phyloP scores from a whole-genome alignment of 208 protist genomes.

The Leptomonas seymouri region DNA sequence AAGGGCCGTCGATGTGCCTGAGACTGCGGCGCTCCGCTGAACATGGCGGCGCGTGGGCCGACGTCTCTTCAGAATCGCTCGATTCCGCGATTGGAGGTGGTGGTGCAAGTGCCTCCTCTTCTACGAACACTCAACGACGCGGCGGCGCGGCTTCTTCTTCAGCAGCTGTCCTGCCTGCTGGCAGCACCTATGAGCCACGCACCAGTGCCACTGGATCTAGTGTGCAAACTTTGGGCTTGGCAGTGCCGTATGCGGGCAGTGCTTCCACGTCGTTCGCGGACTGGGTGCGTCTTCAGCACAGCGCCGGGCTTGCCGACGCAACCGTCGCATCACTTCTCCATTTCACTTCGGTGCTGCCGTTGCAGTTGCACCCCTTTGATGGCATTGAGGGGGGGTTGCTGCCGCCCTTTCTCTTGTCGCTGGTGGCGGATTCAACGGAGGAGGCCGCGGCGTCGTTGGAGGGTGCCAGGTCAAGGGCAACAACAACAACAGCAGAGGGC shows the following conservation, averaged over 20 bases:
- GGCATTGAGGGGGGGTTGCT: conserved; percentile 24
- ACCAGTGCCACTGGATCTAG: background rate
- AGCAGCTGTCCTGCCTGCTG: background rate
- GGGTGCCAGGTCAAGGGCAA: background rate
- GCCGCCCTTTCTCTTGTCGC: conserved; percentile 31
- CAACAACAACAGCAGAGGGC: no score
- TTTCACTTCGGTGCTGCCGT: conserved; percentile 37
- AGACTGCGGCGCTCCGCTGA: background rate
- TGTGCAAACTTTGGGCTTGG: background rate
- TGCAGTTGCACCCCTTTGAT: conserved; percentile 49
- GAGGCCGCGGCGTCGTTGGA: background rate
- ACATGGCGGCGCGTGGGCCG: conserved; percentile 3
- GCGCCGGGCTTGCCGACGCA: background rate
- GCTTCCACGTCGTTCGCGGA: conserved; percentile 7
- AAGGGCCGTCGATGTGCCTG: background rate
- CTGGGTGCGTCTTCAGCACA: conserved; percentile 1
- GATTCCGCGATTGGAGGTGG: background rate
- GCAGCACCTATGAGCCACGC: conserved; percentile 15
- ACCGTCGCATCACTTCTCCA: conserved; percentile 16
- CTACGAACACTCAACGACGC: background rate
- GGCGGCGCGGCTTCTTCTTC: background rate
- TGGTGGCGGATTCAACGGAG: conserved; percentile 6
- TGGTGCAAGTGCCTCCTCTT: background rate
- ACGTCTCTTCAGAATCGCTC: conserved; percentile 9
- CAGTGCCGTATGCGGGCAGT: background rate